Percentiles rank a stretch among this genome's conserved stretches.
Conservation (phyloP, 495 filamentous ascomycete genomes). For the Penicillium crystallinum region DNA sequence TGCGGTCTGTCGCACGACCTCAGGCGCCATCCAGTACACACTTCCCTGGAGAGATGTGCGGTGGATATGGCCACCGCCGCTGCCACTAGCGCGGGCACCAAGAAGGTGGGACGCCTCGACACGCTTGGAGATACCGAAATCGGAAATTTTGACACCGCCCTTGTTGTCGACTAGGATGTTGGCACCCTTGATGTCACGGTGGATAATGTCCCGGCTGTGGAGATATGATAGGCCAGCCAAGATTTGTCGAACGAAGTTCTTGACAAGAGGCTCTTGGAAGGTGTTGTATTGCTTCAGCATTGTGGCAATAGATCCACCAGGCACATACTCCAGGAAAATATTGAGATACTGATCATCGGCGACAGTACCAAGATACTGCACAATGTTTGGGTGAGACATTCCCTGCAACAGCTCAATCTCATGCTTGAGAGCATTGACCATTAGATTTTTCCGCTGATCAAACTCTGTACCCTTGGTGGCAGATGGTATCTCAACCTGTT, state of each 20-base stretch:
- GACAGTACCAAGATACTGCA: conserved; percentile 93
- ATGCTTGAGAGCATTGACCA: conserved; percentile 94
- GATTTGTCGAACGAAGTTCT: conserved; percentile 96
- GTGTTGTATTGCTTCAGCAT: conserved; percentile 98
- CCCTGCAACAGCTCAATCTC: conserved; percentile 94
- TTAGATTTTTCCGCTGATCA: conserved; percentile 90
- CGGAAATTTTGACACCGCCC: conserved; percentile 97
- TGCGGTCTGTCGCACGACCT: conserved; percentile 94
- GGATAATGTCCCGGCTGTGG: conserved; percentile 92
- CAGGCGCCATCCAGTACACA: conserved; percentile 99
- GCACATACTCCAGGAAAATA: conserved; percentile 99
- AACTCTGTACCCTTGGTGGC: conserved; percentile 70
- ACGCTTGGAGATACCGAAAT: conserved; percentile 98
- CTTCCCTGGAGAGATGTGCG: conserved; percentile 93
- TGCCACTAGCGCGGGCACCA: conserved; percentile 48
- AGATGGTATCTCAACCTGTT: conserved; percentile 92
- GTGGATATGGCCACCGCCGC: conserved; percentile 58
- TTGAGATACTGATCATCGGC: conserved; percentile 90
- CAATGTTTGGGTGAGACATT: conserved; percentile 93
- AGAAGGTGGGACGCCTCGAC: conserved; percentile 72
- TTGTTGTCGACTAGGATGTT: conserved; percentile 99
- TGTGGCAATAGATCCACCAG: conserved; percentile 92
- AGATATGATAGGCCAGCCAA: conserved; percentile 91
- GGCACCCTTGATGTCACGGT: conserved; percentile 97
- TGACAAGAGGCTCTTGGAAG: conserved; percentile 85